A percentile compares a stretch with the other conserved stretches of the same genome.
Conservation (phyloP, 805 yeast species). For the Saccharomyces mikatae region DNA sequence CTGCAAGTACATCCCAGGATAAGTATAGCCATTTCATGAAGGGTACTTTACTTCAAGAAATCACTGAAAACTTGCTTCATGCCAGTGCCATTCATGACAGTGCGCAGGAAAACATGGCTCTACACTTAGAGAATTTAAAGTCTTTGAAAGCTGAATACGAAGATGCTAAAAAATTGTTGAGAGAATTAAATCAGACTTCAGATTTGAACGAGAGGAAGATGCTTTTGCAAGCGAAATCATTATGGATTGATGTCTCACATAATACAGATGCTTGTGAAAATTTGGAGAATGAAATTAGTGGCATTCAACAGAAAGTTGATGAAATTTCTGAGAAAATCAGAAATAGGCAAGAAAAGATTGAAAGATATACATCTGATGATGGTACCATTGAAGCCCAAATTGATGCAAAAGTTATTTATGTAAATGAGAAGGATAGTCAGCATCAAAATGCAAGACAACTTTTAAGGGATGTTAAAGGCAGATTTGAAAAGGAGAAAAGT, state of each 20-base stretch:
- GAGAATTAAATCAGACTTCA: conserved; percentile 35
- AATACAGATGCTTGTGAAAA: conserved; percentile 14
- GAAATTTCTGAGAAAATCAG: conserved; percentile 12
- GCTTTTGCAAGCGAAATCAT: conserved; percentile 39
- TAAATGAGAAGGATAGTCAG: conserved; percentile 15
- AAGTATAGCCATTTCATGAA: conserved; percentile 73
- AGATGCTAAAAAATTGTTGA: conserved; percentile 36
- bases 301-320: conserved; percentile 14
- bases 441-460: conserved; percentile 13
- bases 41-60: conserved; percentile 67
- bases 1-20: conserved; percentile 61
- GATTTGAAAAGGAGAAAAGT: conserved; percentile 16
- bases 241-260: conserved; percentile 38
- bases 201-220: conserved; percentile 34
- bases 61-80: conserved; percentile 43
- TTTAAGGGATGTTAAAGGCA: conserved; percentile 10
- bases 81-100: conserved; percentile 31
- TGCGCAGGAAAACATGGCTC: conserved; percentile 35
- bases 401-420: conserved; percentile 7
- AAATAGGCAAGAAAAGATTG: conserved; percentile 23
- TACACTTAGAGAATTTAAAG: conserved; percentile 34
- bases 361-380: conserved; percentile 18
- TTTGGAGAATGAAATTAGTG: conserved; percentile 10
- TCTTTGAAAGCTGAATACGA: conserved; percentile 35
- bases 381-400: conserved; percentile 12